These are phyloP conservation scores for Fagopyrum esculentum DNA, from an alignment of 148 eudicot genomes.

Conservation along the genomic window DNA sequence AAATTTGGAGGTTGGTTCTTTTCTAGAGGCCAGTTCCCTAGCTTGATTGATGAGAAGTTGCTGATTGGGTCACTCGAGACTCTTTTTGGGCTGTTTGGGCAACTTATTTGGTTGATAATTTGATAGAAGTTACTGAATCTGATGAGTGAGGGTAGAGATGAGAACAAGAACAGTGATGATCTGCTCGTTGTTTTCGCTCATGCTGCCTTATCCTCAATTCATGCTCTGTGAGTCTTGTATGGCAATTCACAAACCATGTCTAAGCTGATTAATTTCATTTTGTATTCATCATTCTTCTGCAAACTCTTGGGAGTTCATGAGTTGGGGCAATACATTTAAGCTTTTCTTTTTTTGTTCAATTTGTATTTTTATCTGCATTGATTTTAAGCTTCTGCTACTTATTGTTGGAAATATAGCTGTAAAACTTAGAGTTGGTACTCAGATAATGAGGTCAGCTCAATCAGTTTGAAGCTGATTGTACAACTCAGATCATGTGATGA, in stretches of 20 bases:
- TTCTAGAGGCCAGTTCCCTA: too few species aligned
- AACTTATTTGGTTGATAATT: too few species aligned
- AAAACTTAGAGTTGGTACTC: neutral
- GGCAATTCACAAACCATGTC: neutral
- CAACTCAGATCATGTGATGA: neutral
- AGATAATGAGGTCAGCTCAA: neutral
- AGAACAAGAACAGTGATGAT: slow-evolving; percentile 26
- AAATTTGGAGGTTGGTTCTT: too few species aligned
- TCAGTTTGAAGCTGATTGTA: neutral
- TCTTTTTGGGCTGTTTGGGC: too few species aligned
- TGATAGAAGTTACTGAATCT: too few species aligned
- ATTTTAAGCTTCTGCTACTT: neutral
- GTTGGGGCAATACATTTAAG: too few species aligned
- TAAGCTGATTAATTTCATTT: too few species aligned
- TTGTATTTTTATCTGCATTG: neutral
- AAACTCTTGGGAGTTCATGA: neutral
- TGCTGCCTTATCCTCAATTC: slow-evolving; percentile 34
- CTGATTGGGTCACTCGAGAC: neutral
- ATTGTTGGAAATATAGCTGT: neutral
- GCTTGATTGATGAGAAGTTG: too few species aligned
- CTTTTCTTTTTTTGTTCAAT: too few species aligned
- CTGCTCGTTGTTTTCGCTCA: slow-evolving; percentile 31
- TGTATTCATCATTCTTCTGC: too few species aligned
- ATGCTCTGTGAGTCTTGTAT: slow-evolving; percentile 12
- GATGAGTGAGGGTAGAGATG: slow-evolving; percentile 17